A percentile compares a stretch with the other conserved stretches of the same genome.
phyloP scores from a whole-genome alignment of 257 asterid species.

The Handroanthus guayacan region DNA sequence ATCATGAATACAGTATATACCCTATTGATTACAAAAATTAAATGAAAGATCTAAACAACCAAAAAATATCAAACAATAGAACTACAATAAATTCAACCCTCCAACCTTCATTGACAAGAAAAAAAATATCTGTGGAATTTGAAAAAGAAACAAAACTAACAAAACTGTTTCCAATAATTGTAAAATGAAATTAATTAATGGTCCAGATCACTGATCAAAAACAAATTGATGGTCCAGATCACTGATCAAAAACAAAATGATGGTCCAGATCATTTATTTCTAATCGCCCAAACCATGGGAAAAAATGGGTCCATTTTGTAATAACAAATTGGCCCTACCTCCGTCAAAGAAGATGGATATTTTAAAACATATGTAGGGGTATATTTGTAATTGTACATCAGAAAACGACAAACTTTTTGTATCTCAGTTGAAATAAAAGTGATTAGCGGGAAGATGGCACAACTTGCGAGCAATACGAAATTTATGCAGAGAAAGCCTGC shows the following conservation, averaged over 20 bases:
- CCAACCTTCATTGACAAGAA: not conserved
- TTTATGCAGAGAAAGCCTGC: slow-evolving; percentile 52
- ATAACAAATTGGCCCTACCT: slow-evolving; percentile 34
- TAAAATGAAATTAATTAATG: slow-evolving; percentile 23
- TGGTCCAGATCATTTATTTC: slow-evolving; percentile 33
- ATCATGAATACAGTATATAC: not conserved
- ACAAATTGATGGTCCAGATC: slow-evolving; percentile 32
- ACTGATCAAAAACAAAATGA: slow-evolving; percentile 7
- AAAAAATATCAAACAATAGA: not conserved
- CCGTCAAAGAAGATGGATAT: not conserved
- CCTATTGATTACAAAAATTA: not conserved
- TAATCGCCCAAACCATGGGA: slow-evolving; percentile 1
- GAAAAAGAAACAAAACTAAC: slow-evolving; percentile 37
- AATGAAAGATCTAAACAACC: not conserved
- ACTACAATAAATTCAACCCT: no score
- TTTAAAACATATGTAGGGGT: slow-evolving; percentile 5
- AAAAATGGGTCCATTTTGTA: slow-evolving; percentile 32
- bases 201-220: slow-evolving; percentile 4
- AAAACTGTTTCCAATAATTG: slow-evolving; percentile 32
- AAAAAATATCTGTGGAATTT: not conserved
- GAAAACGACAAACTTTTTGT: slow-evolving; percentile 41
- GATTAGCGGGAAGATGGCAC: slow-evolving; percentile 54
- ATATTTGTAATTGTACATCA: not conserved
- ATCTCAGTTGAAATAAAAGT: slow-evolving; percentile 40
- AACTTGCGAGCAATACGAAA: slow-evolving; percentile 48